Base-by-base conservation (phyloP, 345 rosid genomes). In the Citrus reticulata region DNA sequence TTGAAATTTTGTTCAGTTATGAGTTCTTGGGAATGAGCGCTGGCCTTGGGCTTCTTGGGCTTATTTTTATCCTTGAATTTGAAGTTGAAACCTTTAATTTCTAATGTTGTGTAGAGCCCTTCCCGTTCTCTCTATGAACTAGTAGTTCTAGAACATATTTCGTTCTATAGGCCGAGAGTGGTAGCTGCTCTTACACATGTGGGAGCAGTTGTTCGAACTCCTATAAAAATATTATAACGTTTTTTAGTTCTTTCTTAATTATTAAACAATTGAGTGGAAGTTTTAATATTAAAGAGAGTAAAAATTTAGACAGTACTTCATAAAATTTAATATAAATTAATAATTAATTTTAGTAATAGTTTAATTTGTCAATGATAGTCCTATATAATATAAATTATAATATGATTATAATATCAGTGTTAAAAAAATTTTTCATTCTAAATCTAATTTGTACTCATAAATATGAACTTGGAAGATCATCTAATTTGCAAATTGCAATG, bases 11-110 rank as follows among this genome's bases (percentile, higher is more conserved):
- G 11, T 11, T 16, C 20, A 0, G n/a, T 25, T 51, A 39, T 9
- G 14, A 49, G 42, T 32, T 34, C 27, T 72, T 72, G 29, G 24
- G 51, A 42, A 42, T 3, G 16, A 42, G 51, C 51, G 13, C 16
- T 11, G 51, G 16, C 4, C 51, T 42, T 46, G 51, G 51, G 51
- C 51, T 46, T 46, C 0, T 46, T 1, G 13, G 16, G 49, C 49
- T 42, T 42, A 42, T 46, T 2, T 10, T 42, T 10, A 42, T 9
- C 13, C 42, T 40, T 40, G 13, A 40, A 40, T 40, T 71, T 92
- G 87, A 90, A 25, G 39, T 30, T 10, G 66, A 34, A 34, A 32
- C 76, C 55, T 51, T 51, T 5, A 35, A 35, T 35, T 27, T 27
- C 29, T 27, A 0, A 30, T 4, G 13, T 42, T 11, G 49, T 20